Conservation (phyloP, 306 rosid genomes). For the Cucumis cinereus region DNA sequence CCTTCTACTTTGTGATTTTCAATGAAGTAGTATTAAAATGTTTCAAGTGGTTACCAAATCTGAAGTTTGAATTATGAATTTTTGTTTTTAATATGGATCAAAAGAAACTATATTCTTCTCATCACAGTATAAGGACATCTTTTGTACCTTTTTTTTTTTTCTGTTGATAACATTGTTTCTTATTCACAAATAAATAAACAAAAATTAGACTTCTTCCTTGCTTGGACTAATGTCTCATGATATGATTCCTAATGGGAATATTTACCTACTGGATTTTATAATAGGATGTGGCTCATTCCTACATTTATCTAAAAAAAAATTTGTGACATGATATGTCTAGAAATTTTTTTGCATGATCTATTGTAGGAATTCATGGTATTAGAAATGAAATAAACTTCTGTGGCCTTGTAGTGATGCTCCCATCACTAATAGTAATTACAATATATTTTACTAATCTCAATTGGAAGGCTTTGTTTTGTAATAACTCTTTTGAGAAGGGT, state of each 20-base stretch:
- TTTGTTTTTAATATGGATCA: neutral
- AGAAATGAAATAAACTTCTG: neutral
- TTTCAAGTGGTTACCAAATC: neutral
- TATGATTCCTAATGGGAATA: neutral
- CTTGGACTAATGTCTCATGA: neutral
- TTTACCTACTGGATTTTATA: neutral
- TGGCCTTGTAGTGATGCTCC: neutral
- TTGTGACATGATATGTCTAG: neutral
- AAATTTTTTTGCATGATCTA: neutral
- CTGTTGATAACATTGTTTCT: neutral
- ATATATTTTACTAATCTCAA: neutral
- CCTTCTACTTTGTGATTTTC: neutral
- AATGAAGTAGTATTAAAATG: neutral
- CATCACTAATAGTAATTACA: neutral
- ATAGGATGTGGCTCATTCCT: neutral
- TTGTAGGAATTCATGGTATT: neutral
- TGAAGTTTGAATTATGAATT: neutral
- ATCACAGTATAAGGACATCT: neutral
- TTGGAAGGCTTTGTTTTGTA: neutral
- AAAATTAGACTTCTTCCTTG: neutral
- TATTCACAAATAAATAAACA: neutral
- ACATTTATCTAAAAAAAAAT: neutral
- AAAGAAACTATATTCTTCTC: neutral
- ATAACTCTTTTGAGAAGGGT: neutral
- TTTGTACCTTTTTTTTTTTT: neutral